Base-by-base conservation (phyloP, 2,329 filamentous ascomycete species). In the Ophiosphaerella herpotricha region DNA sequence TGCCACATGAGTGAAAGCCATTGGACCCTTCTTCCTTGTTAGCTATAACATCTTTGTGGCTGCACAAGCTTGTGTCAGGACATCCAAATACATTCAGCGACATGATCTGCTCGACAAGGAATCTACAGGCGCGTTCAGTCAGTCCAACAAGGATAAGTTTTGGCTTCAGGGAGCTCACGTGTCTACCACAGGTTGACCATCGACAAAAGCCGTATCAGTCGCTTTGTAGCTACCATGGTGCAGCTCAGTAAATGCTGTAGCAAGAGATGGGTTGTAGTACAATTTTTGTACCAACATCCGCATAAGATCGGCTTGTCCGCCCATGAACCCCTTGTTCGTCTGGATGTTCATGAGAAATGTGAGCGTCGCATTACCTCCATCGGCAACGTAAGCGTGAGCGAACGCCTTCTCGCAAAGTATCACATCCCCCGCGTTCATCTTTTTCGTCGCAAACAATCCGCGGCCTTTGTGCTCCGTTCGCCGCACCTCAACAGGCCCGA, bases 341-440 rank as follows among this genome's bases (percentile, higher is more conserved):
- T 66, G 53, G 6, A 65, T 1, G 49, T 79, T 75, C 13, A 79
- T 59, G 40, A 78, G 41, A 0, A 77, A 18, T 1, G 39, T 62
- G n/a, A 50, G 54, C 7, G 63, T 61, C 7, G 34, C 47, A 31
- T 12, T 58, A 3, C 33, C 36, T 0, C 60, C 50, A 11, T 60
- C 63, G 7, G 60, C 57, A 42, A 33, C 45, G 41, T 66, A 77
- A 14, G 48, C 66, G 58, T 81, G 74, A 0, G 63, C 64, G 56
- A 83, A 82, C 0, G 81, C 80, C 53, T 83, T 84, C 52, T 83
- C 81, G 39, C 79, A 83, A 37, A 37, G 35, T 23, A 31, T 40
- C 39, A 40, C n/a, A 40, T 31, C 21, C 21, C 26, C 26, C 39
- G 39, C n/a, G 8, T 73, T 73, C 3, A 84, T 77, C 0, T 68